These are phyloP conservation scores for Cladosporium sp. DNA, from an alignment of 2,329 filamentous ascomycete species.

Conservation along the genomic window DNA sequence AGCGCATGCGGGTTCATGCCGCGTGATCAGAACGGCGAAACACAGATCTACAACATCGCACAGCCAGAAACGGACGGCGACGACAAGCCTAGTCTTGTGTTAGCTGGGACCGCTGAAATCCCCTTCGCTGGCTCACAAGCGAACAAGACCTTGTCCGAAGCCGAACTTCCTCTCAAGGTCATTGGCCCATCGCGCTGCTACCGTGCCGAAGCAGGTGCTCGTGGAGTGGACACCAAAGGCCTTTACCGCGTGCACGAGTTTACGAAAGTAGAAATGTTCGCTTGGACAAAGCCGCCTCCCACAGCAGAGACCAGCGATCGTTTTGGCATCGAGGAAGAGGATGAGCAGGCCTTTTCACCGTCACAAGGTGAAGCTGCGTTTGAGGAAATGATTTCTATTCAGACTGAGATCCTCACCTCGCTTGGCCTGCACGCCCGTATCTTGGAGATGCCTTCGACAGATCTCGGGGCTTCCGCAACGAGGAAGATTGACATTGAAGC, in stretches of 20 bases:
- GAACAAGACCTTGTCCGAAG: conserved; percentile 60
- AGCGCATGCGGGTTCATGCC: conserved; percentile 92
- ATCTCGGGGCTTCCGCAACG: conserved; percentile 82
- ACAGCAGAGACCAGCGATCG: conserved; percentile 20
- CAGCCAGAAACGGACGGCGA: conserved; percentile 43
- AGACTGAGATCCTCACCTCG: conserved; percentile 73
- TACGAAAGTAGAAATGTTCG: conserved; percentile 97
- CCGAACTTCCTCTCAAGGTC: conserved; percentile 68
- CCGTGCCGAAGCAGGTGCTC: conserved; percentile 86
- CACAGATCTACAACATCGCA: conserved; percentile 76
- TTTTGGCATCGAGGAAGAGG: conserved; percentile 24
- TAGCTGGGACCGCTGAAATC: conserved; percentile 91
- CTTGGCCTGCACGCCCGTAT: conserved; percentile 82
- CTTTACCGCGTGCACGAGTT: conserved; percentile 98
- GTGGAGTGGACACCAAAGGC: conserved; percentile 87
- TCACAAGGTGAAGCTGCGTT: conserved; percentile 59
- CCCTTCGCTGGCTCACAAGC: conserved; percentile 89
- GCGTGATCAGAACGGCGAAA: conserved; percentile 82
- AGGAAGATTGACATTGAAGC: conserved; percentile 93
- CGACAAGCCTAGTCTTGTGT: conserved; percentile 64
- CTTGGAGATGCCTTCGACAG: conserved; percentile 83
- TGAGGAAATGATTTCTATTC: conserved; percentile 79
- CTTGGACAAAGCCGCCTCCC: conserved; percentile 60
- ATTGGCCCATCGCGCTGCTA: conserved; percentile 91
- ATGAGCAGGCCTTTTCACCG: neutral